Conservation (phyloP, 2,329 filamentous ascomycete species). For the Thermomyces lanuginosus region DNA sequence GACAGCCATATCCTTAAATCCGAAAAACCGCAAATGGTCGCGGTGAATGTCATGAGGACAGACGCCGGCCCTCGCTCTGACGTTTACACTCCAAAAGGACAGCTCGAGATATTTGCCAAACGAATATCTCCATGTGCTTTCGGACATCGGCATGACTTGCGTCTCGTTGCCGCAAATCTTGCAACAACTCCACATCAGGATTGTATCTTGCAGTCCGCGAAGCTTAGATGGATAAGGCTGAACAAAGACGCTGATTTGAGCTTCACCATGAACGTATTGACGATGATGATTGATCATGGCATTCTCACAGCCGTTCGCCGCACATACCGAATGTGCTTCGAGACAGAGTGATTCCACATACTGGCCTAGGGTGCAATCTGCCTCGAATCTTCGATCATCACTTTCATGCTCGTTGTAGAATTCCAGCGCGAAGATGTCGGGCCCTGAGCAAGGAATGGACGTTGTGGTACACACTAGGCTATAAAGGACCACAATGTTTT, state of each 20-base stretch:
- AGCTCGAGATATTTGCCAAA: conserved; percentile 97
- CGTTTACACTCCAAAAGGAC: conserved; percentile 80
- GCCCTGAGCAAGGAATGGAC: conserved; percentile 82
- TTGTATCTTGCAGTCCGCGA: conserved; percentile 51
- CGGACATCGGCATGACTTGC: conserved; percentile 76
- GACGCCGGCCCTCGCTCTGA: conserved; percentile 56
- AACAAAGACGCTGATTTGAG: conserved; percentile 79
- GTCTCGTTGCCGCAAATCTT: conserved; percentile 84
- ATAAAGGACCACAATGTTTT: conserved; percentile 88
- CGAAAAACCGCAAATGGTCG: conserved; percentile 86
- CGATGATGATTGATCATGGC: conserved; percentile 86
- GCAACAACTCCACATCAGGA: conserved; percentile 96
- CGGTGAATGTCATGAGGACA: conserved; percentile 87
- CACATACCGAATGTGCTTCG: conserved; percentile 59
- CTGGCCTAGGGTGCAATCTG: conserved; percentile 84
- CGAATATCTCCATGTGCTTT: conserved; percentile 92
- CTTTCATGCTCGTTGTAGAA: conserved; percentile 83
- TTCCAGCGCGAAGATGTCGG: conserved; percentile 72
- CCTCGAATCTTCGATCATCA: conserved; percentile 51
- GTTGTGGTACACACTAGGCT: conserved; percentile 87
- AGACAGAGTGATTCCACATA: conserved; percentile 85
- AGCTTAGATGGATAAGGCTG: conserved; percentile 55
- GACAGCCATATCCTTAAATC: conserved; percentile 67
- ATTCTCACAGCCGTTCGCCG: conserved; percentile 68
- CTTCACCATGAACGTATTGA: conserved; percentile 92